These are phyloP conservation scores for Pinus albicaulis DNA, from an alignment of 75 land plant genomes.

Conservation along the genomic window DNA sequence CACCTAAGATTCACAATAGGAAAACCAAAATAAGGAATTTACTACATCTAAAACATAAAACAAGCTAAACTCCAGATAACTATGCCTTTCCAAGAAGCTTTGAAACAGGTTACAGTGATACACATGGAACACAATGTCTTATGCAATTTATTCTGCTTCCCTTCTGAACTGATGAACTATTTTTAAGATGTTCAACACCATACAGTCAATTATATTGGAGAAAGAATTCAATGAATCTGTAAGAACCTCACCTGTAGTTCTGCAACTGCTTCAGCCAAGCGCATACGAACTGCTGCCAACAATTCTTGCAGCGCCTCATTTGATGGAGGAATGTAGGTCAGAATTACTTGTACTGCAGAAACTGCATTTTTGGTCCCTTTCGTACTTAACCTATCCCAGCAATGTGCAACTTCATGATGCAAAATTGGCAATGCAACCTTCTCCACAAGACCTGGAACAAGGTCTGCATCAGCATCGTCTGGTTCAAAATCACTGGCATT, in stretches of 20 bases:
- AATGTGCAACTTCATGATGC: slow-evolving; percentile 82
- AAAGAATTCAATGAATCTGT: neutral
- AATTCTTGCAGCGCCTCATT: slow-evolving; percentile 67
- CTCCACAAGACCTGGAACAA: slow-evolving; percentile 85
- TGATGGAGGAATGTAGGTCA: slow-evolving; percentile 63
- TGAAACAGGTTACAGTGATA: neutral
- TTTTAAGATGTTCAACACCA: neutral
- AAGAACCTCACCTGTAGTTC: slow-evolving; percentile 29
- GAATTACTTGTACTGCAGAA: slow-evolving; percentile 66
- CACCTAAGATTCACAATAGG: slow-evolving; percentile 32
- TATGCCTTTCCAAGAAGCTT: neutral
- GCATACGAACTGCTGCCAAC: slow-evolving; percentile 54
- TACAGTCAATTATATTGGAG: neutral
- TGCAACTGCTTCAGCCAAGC: slow-evolving; percentile 64
- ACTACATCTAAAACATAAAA: neutral
- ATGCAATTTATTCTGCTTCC: neutral
- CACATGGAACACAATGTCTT: neutral
- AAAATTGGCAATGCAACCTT: slow-evolving; percentile 88
- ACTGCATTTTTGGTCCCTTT: slow-evolving; percentile 74
- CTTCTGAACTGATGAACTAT: neutral
- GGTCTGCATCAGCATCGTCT: slow-evolving; percentile 77
- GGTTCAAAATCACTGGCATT: slow-evolving; percentile 39
- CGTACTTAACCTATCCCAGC: slow-evolving; percentile 93
- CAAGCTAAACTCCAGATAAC: neutral
- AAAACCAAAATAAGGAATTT: neutral